These are phyloP conservation scores for Phialemoniopsis sp. DNA, from an alignment of 2,329 filamentous ascomycete genomes.

Conservation along the genomic window DNA sequence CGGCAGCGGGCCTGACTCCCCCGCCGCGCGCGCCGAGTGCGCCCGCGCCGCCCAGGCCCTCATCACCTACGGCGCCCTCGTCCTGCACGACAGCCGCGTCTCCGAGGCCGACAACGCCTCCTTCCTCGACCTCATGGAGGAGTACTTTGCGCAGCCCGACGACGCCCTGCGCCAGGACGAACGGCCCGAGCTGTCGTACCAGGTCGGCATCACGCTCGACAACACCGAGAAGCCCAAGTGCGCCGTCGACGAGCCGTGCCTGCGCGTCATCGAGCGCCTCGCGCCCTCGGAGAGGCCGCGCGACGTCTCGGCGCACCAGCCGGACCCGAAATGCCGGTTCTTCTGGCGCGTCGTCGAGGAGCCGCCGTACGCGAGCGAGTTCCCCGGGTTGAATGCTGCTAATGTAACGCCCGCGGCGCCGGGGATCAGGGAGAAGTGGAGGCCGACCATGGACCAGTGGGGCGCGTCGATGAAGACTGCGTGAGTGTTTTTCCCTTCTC, in stretches of 20 bases:
- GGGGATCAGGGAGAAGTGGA: constrained; percentile 46
- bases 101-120: constrained; percentile 48
- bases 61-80: constrained; percentile 55
- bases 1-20: constrained; percentile 29
- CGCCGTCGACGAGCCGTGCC: constrained; percentile 57
- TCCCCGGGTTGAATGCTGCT: constrained; percentile 49
- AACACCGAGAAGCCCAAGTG: constrained; percentile 62
- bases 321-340: constrained; percentile 60
- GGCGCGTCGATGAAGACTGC: constrained; percentile 57
- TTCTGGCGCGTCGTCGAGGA: constrained; percentile 57
- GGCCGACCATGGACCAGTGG: constrained; percentile 52
- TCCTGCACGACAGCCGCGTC: constrained; percentile 57
- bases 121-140: constrained; percentile 60
- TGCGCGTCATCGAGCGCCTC: constrained; percentile 51
- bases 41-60: constrained; percentile 49
- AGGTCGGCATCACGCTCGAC: constrained; percentile 58
- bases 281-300: constrained; percentile 51
- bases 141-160: constrained; percentile 57
- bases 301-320: constrained; percentile 50
- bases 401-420: constrained; percentile 50
- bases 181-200: constrained; percentile 54
- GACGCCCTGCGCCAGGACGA: constrained; percentile 43
- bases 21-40: constrained; percentile 46
- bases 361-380: constrained; percentile 50
- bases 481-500: constrained; percentile 27